Evolutionary conservation across 2,329 filamentous ascomycete genomes (phyloP).

Genomic region (Mollisia scopiformis): DNA sequence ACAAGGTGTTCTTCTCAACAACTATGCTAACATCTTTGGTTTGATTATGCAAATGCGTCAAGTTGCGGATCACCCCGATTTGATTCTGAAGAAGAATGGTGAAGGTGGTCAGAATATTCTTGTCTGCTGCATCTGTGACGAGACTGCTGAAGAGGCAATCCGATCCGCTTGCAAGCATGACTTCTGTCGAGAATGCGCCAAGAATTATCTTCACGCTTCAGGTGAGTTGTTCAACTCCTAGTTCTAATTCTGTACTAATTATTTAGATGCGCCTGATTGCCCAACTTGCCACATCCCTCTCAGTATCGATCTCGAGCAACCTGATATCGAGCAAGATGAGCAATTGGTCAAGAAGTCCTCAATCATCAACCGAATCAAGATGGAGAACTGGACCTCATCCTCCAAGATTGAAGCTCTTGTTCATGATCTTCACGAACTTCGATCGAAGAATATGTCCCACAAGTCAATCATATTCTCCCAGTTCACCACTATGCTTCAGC

Average conservation of each 20-base stretch:
- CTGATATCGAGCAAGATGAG: slow-evolving; percentile 92
- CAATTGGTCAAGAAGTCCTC: slow-evolving; percentile 87
- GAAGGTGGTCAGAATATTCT: slow-evolving; percentile 88
- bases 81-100: slow-evolving; percentile 86
- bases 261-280: slow-evolving; percentile 66
- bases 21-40: slow-evolving; percentile 98
- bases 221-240: slow-evolving; percentile 50
- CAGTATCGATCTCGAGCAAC: slow-evolving; percentile 90
- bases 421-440: slow-evolving; percentile 88
- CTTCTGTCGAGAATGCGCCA: slow-evolving; percentile 82
- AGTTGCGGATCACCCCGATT: slow-evolving; percentile 92
- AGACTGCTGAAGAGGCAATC: slow-evolving; percentile 92
- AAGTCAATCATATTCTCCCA: slow-evolving; percentile 98
- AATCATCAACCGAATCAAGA: slow-evolving; percentile 98
- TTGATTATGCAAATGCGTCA: slow-evolving; percentile 99
- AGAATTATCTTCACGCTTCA: slow-evolving; percentile 78
- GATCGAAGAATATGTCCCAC: slow-evolving; percentile 89
- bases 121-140: slow-evolving; percentile 94
- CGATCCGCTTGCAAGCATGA: slow-evolving; percentile 92
- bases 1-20: slow-evolving; percentile 91
- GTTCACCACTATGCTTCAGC: slow-evolving; percentile 95
- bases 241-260: slow-evolving; percentile 11
- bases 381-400: slow-evolving; percentile 98
- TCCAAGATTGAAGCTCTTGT: slow-evolving; percentile 98
- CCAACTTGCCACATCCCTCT: slow-evolving; percentile 90